Percentiles rank a stretch among this genome's conserved stretches.
Evolutionary conservation across 257 asterid genomes (phyloP).

Genomic region (Marsdenia floribunda): DNA sequence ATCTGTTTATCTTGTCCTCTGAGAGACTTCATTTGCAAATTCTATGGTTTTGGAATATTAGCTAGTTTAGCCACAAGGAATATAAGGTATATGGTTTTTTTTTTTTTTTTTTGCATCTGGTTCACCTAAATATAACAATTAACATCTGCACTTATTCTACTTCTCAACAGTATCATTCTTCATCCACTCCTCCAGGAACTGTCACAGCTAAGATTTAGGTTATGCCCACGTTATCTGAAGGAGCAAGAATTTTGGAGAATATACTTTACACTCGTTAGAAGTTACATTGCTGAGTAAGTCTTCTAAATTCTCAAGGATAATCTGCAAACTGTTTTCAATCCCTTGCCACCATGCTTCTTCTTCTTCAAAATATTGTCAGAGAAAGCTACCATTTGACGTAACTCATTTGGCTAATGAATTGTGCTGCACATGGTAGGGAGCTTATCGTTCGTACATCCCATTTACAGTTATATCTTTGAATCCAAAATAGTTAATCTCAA

Average conservation of each 20-base stretch:
- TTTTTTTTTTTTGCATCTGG: not conserved
- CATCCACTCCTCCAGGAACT: conserved; percentile 58
- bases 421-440: not conserved
- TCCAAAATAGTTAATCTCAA: not conserved
- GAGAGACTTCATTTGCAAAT: not conserved
- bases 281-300: conserved; percentile 71
- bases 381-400: not conserved
- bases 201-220: conserved; percentile 65
- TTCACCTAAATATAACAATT: not conserved
- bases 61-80: not conserved
- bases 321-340: conserved; percentile 13
- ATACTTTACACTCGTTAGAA: conserved; percentile 69
- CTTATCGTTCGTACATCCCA: not conserved
- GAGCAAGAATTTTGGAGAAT: conserved; percentile 84
- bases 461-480: not conserved
- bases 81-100: not conserved
- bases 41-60: not conserved
- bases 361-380: not conserved
- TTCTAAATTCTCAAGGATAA: conserved; percentile 13
- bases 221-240: conserved; percentile 80
- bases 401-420: not conserved
- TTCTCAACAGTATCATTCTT: conserved; percentile 15
- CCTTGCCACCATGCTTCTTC: not conserved
- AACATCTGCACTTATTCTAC: not conserved
- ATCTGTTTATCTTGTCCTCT: not conserved